These are phyloP conservation scores for Phtheirospermum japonicum DNA, from an alignment of 257 asterid species.

Conservation along the genomic window DNA sequence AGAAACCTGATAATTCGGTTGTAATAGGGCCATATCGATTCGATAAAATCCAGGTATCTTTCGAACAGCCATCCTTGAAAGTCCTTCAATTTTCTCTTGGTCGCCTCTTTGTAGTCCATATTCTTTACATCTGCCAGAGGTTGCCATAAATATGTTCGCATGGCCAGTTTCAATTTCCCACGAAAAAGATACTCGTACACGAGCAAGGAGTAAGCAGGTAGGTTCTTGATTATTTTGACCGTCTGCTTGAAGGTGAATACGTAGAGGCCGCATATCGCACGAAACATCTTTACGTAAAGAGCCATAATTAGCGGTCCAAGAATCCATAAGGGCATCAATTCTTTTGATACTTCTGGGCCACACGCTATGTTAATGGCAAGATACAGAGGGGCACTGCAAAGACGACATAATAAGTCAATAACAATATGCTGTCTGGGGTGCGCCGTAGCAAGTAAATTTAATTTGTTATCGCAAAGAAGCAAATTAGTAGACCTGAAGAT, in stretches of 20 bases:
- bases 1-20: constrained; percentile 77
- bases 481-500: neutral
- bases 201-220: constrained; percentile 48
- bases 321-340: constrained; percentile 80
- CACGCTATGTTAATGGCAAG: constrained; percentile 51
- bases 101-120: constrained; percentile 42
- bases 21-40: constrained; percentile 84
- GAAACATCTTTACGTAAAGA: constrained; percentile 59
- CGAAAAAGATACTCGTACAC: constrained; percentile 37
- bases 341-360: constrained; percentile 76
- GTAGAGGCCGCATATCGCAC: constrained; percentile 53
- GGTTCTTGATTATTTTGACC: constrained; percentile 48
- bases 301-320: constrained; percentile 68
- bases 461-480: too few relatives aligned
- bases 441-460: neutral
- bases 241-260: constrained; percentile 70
- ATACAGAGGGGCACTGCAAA: constrained; percentile 71
- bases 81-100: constrained; percentile 40
- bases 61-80: constrained; percentile 51
- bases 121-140: constrained; percentile 56
- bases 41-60: constrained; percentile 67
- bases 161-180: constrained; percentile 63
- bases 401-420: constrained; percentile 15
- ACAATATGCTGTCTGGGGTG: constrained; percentile 7
- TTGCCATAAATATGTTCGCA: constrained; percentile 44